Conservation (phyloP, 345 rosid species). For the Bruguiera gymnorhiza region DNA sequence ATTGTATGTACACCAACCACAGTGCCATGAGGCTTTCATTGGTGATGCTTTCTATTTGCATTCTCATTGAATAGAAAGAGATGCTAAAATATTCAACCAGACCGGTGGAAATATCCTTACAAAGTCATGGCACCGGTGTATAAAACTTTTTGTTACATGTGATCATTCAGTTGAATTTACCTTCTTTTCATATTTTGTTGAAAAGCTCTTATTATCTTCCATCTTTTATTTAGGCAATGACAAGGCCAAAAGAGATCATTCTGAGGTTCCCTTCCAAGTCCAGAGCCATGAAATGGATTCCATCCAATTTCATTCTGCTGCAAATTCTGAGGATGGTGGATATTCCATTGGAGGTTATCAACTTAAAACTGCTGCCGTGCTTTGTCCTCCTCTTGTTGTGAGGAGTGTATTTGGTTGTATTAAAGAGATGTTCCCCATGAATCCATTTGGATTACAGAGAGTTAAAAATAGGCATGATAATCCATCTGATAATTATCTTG, state of each 20-base stretch:
- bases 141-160: neutral
- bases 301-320: slow-evolving; percentile 20
- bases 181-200: slow-evolving; percentile 1
- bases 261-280: slow-evolving; percentile 31
- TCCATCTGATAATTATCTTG: slow-evolving; percentile 11
- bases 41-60: too few relatives aligned
- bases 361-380: slow-evolving; percentile 21
- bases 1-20: too few relatives aligned
- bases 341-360: slow-evolving; percentile 25
- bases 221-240: slow-evolving; percentile 40
- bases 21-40: too few relatives aligned
- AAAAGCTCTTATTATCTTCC: slow-evolving; percentile 11
- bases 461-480: slow-evolving; percentile 23
- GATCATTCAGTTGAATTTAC: slow-evolving; percentile 10
- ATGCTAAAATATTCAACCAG: too few relatives aligned
- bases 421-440: slow-evolving; percentile 33
- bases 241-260: slow-evolving; percentile 33
- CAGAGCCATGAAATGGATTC: slow-evolving; percentile 25
- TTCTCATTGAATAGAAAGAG: too few relatives aligned
- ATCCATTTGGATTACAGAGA: slow-evolving; percentile 25
- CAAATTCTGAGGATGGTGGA: slow-evolving; percentile 30
- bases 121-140: too few relatives aligned
- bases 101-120: too few relatives aligned
- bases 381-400: slow-evolving; percentile 39
- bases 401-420: slow-evolving; percentile 57